Conservation (phyloP, 2,329 filamentous ascomycete genomes). For the Penicillium polonicum region DNA sequence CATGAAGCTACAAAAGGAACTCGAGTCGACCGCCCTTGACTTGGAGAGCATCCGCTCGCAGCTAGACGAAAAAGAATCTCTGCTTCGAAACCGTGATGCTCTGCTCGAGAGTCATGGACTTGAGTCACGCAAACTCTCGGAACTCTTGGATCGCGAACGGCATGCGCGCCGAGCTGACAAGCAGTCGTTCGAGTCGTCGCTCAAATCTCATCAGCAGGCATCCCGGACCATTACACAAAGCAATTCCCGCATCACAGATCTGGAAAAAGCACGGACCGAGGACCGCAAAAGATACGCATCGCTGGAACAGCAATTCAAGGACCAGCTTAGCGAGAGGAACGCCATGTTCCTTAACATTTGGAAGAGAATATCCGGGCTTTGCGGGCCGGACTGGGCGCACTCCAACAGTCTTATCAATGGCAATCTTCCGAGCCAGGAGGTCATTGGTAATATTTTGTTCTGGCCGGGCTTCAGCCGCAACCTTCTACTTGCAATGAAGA, state of each 20-base stretch:
- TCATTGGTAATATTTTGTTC: slow-evolving; percentile 75
- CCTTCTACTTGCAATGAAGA: slow-evolving; percentile 80
- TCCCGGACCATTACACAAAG: slow-evolving; percentile 82
- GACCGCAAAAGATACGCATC: slow-evolving; percentile 74
- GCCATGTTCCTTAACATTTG: slow-evolving; percentile 83
- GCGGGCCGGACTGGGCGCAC: slow-evolving; percentile 88
- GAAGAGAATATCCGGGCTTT: slow-evolving; percentile 81
- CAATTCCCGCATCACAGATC: slow-evolving; percentile 78
- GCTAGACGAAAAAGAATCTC: slow-evolving; percentile 83
- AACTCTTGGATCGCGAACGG: slow-evolving; percentile 88
- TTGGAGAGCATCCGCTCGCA: slow-evolving; percentile 75
- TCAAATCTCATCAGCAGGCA: slow-evolving; percentile 83
- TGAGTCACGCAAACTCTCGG: slow-evolving; percentile 78
- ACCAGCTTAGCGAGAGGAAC: slow-evolving; percentile 87
- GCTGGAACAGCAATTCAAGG: slow-evolving; percentile 77
- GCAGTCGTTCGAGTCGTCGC: slow-evolving; percentile 80
- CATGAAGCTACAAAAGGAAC: slow-evolving; percentile 80
- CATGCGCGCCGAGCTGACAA: slow-evolving; percentile 81
- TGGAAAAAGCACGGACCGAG: slow-evolving; percentile 74
- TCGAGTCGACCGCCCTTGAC: slow-evolving; percentile 79
- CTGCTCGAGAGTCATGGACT: slow-evolving; percentile 85
- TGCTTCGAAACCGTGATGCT: slow-evolving; percentile 84
- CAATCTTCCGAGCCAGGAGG: slow-evolving; percentile 79
- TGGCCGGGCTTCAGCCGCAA: slow-evolving; percentile 85
- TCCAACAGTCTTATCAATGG: slow-evolving; percentile 86